These are phyloP conservation scores for Penicillium samsonianum DNA, from an alignment of 495 filamentous ascomycete species.

Conservation along the genomic window DNA sequence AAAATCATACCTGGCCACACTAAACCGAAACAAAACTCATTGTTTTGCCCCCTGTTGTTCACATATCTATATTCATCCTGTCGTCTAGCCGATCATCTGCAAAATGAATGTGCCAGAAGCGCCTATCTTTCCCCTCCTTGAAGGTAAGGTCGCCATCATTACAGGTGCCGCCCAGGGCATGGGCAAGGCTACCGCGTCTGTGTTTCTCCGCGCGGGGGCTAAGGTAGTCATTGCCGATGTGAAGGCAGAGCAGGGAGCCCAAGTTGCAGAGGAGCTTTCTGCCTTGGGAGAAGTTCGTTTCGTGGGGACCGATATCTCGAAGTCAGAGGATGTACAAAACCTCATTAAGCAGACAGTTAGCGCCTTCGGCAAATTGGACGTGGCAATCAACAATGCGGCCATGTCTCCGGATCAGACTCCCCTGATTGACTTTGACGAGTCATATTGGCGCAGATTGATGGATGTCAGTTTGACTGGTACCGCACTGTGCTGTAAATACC, in stretches of 20 bases:
- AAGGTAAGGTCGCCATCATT: constrained; percentile 43
- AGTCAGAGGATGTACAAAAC: not conserved
- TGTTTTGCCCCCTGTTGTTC: too few species aligned
- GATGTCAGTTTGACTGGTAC: constrained; percentile 1
- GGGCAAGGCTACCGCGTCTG: constrained; percentile 42
- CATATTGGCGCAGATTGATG: not conserved
- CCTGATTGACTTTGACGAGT: not conserved
- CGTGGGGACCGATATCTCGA: not conserved
- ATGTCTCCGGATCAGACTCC: not conserved
- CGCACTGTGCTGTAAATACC: not conserved
- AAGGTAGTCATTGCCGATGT: constrained; percentile 51
- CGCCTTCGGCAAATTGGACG: not conserved
- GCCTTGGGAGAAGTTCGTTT: constrained; percentile 1
- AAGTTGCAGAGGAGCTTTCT: constrained; percentile 6
- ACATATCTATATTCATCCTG: too few species aligned
- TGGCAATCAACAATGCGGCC: not conserved
- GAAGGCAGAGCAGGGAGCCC: constrained; percentile 22
- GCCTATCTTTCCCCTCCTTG: not conserved
- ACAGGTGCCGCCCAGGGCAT: constrained; percentile 54
- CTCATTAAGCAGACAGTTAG: not conserved
- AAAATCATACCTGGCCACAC: too few species aligned
- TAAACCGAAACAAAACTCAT: too few species aligned
- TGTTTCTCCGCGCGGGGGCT: constrained; percentile 46
- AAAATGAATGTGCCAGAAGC: not conserved
- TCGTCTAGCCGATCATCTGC: not conserved